Evolutionary conservation across 2,329 filamentous ascomycete genomes (phyloP).

Genomic region (Geosmithia putterillii): DNA sequence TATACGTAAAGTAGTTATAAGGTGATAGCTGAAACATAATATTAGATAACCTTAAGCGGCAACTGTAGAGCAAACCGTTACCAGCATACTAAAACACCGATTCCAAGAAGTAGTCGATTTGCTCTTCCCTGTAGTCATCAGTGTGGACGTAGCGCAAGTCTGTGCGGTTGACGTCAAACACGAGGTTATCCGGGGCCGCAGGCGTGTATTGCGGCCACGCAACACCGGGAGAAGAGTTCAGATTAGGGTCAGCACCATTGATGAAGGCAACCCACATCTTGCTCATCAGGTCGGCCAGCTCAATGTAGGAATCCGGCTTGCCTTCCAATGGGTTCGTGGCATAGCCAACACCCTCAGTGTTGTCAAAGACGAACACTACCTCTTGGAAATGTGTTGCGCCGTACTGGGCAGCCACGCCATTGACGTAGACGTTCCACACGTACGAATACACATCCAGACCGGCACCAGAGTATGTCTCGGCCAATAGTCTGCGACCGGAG

Average conservation of each 20-base stretch:
- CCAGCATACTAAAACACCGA: slow-evolving; percentile 6
- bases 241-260: slow-evolving; percentile 23
- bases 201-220: slow-evolving; percentile 31
- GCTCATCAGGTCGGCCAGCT: slow-evolving; percentile 29
- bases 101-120: slow-evolving; percentile 23
- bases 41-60: no score
- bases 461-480: slow-evolving; percentile 33
- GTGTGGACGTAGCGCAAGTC: slow-evolving; percentile 22
- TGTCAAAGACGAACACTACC: slow-evolving; percentile 31
- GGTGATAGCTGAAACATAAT: no score
- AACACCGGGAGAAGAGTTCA: slow-evolving; percentile 8
- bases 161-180: slow-evolving; percentile 35
- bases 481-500: slow-evolving; percentile 22
- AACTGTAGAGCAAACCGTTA: no score
- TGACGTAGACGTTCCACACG: slow-evolving; percentile 36
- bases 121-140: slow-evolving; percentile 29
- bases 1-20: no score
- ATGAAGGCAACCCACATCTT: slow-evolving; percentile 35
- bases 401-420: slow-evolving; percentile 30
- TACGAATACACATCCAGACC: slow-evolving; percentile 39
- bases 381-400: slow-evolving; percentile 10
- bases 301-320: slow-evolving; percentile 20
- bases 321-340: slow-evolving; percentile 22
- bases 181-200: slow-evolving; percentile 27
- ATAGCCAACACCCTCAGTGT: slow-evolving; percentile 30